phyloP scores from a whole-genome alignment of 805 yeast species.

The Ogataea nonfermentans region DNA sequence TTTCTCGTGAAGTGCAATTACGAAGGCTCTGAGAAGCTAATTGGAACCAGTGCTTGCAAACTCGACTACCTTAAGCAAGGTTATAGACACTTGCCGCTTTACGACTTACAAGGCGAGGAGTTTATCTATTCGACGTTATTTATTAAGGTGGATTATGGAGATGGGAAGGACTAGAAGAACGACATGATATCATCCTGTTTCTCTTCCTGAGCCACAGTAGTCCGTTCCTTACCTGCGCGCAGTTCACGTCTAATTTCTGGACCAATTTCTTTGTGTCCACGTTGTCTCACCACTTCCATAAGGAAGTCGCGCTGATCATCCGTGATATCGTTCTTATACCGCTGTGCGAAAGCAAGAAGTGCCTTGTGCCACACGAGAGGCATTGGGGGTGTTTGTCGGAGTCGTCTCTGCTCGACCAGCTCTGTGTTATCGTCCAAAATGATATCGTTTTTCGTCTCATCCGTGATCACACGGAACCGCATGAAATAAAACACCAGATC shows the following conservation, averaged over 20 bases:
- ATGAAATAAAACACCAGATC: slow-evolving; percentile 91
- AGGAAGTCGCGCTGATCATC: slow-evolving; percentile 96
- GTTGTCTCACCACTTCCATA: slow-evolving; percentile 84
- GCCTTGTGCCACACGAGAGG: slow-evolving; percentile 99
- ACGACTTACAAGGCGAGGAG: slow-evolving; percentile 80
- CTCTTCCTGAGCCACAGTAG: slow-evolving; percentile 16
- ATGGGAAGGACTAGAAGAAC: slow-evolving; percentile 20
- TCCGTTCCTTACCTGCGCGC: slow-evolving; percentile 76
- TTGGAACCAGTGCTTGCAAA: slow-evolving; percentile 63
- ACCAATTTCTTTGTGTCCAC: slow-evolving; percentile 84
- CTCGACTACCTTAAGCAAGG: slow-evolving; percentile 70
- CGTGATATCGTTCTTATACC: slow-evolving; percentile 97
- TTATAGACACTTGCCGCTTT: slow-evolving; percentile 76
- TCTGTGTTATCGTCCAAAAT: slow-evolving; percentile 25
- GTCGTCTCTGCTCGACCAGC: slow-evolving; percentile 33
- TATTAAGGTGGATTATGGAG: slow-evolving; percentile 31
- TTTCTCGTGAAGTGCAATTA: slow-evolving; percentile 43
- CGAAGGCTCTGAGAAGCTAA: slow-evolving; percentile 26
- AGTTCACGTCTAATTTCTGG: slow-evolving; percentile 94
- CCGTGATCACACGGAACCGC: slow-evolving; percentile 72
- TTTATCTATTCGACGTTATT: slow-evolving; percentile 50
- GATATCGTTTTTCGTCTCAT: slow-evolving; percentile 26
- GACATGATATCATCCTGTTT: slow-evolving; percentile 33
- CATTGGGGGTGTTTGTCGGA: slow-evolving; percentile 49
- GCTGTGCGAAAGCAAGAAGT: slow-evolving; percentile 88